phyloP scores from a whole-genome alignment of 106 monocot genomes.

The Phalaenopsis equestris region DNA sequence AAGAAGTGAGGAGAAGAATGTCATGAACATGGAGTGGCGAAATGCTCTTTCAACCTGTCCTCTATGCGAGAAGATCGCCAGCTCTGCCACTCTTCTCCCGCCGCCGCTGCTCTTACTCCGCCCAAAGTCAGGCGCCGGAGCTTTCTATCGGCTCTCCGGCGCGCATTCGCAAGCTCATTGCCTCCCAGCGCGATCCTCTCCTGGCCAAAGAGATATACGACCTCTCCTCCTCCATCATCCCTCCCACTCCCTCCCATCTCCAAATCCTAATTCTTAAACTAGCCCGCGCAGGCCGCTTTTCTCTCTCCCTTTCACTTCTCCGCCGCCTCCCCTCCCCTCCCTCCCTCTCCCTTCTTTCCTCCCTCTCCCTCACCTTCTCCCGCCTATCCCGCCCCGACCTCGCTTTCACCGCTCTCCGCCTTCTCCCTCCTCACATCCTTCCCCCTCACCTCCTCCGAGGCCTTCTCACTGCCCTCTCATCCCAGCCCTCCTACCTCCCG shows the following conservation, averaged over 20 bases:
- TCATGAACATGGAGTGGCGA: no score
- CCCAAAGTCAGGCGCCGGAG: background rate
- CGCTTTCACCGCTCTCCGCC: constrained; percentile 13
- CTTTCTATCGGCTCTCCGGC: constrained; percentile 33
- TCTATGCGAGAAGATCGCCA: background rate
- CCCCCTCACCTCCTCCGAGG: constrained; percentile 21
- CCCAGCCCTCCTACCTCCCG: constrained; percentile 31
- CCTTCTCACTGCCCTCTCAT: constrained; percentile 27
- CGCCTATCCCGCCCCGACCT: constrained; percentile 21
- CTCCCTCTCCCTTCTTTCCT: constrained; percentile 10
- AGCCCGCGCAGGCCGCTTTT: constrained; percentile 30
- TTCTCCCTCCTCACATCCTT: constrained; percentile 16
- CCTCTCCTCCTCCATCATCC: no score
- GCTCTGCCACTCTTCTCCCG: background rate
- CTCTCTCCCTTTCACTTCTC: constrained; percentile 25
- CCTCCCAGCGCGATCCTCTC: constrained; percentile 66
- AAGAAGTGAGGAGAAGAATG: no score
- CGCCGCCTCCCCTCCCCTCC: constrained; percentile 21
- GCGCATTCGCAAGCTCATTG: constrained; percentile 75
- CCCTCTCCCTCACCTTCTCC: constrained; percentile 15
- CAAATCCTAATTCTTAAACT: constrained; percentile 31
- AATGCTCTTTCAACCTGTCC: background rate
- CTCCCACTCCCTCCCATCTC: background rate
- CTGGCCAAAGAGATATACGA: constrained; percentile 4
- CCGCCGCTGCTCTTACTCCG: background rate